Percentiles rank a stretch among this genome's conserved stretches.
Evolutionary conservation across 768 basidiomycete genomes (phyloP).

Genomic region (Leccinum rimulosum): DNA sequence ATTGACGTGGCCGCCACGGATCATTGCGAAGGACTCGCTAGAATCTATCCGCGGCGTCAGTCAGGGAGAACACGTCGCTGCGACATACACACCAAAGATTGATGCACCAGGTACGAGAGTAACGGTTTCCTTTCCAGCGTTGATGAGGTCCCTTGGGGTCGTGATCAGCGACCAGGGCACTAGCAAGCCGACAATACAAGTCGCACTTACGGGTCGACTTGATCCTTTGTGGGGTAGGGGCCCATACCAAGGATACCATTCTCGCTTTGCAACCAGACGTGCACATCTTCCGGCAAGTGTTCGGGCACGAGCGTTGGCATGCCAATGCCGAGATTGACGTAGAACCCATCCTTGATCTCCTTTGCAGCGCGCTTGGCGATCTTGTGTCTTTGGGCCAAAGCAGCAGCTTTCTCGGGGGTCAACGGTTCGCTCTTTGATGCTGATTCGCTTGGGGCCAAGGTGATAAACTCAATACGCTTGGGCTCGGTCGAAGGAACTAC

Average conservation of each 20-base stretch:
- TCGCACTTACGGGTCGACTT: conserved; percentile 71
- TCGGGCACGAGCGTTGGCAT: conserved; percentile 90
- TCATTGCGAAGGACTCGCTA: conserved; percentile 95
- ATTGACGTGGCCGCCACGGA: conserved; percentile 93
- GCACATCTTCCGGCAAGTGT: conserved; percentile 66
- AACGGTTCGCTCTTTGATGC: conserved; percentile 24
- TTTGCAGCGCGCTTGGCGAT: conserved; percentile 87
- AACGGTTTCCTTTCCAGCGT: conserved; percentile 93
- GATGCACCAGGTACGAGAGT: conserved; percentile 91
- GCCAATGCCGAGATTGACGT: conserved; percentile 88
- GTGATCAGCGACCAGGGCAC: conserved; percentile 1
- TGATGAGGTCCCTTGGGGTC: conserved; percentile 73
- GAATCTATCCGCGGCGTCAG: conserved; percentile 48
- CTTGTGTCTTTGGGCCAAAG: conserved; percentile 57
- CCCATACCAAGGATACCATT: conserved; percentile 90
- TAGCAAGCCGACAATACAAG: background rate
- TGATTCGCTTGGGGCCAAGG: conserved; percentile 54
- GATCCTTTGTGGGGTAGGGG: conserved; percentile 79
- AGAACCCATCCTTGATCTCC: conserved; percentile 85
- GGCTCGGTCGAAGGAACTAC: conserved; percentile 75
- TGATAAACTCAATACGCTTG: conserved; percentile 76
- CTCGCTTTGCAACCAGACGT: conserved; percentile 90
- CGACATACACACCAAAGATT: conserved; percentile 65
- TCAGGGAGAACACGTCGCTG: background rate
- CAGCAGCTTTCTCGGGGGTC: conserved; percentile 51